These are phyloP conservation scores for Fusarium marasasianum DNA, from an alignment of 2,329 filamentous ascomycete genomes.

Conservation along the genomic window DNA sequence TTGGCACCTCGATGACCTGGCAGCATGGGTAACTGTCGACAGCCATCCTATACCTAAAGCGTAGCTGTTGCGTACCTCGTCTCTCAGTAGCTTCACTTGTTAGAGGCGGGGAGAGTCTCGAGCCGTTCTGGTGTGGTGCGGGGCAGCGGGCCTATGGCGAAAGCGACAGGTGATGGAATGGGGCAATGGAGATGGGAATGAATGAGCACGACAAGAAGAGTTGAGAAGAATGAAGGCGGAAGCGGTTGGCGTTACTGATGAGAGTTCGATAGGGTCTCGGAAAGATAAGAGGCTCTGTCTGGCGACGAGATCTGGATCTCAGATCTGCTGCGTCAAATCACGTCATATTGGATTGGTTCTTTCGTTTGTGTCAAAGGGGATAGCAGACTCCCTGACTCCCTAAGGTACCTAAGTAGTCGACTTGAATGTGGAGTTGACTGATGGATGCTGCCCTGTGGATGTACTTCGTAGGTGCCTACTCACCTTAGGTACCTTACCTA, in stretches of 20 bases:
- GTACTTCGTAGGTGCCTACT: background rate
- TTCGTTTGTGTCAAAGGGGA: background rate
- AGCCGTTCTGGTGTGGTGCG: constrained; percentile 17
- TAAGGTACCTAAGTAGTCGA: background rate
- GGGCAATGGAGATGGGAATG: constrained; percentile 25
- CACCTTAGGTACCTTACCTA: background rate
- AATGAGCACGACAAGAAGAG: constrained; percentile 12
- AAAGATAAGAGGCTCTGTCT: background rate
- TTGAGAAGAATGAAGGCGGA: constrained; percentile 35
- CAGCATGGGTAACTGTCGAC: background rate
- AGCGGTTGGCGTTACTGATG: constrained; percentile 1
- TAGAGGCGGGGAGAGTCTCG: constrained; percentile 31
- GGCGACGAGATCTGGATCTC: constrained; percentile 1
- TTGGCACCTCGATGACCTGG: background rate
- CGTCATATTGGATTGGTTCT: background rate
- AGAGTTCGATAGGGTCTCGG: background rate
- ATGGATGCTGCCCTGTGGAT: background rate
- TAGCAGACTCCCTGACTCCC: background rate
- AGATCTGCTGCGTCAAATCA: background rate
- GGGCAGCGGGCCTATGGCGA: constrained; percentile 25
- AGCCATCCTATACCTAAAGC: constrained; percentile 33
- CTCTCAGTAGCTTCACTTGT: constrained; percentile 5
- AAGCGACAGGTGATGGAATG: constrained; percentile 33
- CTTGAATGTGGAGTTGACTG: background rate
- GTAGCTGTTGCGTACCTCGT: constrained; percentile 21